Evolutionary conservation across 257 asterid species (phyloP).

Genomic region (Scutellaria minor): DNA sequence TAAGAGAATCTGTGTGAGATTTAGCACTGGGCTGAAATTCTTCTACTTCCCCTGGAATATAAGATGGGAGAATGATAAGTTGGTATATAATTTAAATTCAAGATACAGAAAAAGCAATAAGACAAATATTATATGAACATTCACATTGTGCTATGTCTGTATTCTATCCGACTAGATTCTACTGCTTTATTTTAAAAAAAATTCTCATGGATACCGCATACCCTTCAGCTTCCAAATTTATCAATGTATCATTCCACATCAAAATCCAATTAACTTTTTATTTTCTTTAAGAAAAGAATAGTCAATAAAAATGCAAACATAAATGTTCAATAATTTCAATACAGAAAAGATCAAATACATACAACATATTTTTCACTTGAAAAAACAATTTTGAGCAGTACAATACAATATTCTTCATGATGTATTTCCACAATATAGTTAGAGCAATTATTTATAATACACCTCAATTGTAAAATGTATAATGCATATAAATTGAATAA

Average conservation of each 20-base stretch:
- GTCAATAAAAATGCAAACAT: not conserved
- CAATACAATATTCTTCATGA: no score
- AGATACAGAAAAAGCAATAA: not conserved
- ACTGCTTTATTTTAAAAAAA: not conserved
- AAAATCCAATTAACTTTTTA: not conserved
- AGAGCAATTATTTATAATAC: no score
- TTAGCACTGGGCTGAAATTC: constrained; percentile 40
- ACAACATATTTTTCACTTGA: constrained; percentile 10
- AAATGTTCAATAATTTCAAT: not conserved
- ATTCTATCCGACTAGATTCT: not conserved
- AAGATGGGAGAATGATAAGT: constrained; percentile 22
- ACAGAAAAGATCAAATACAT: not conserved
- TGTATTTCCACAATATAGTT: no score
- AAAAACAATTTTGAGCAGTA: not conserved
- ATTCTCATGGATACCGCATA: no score
- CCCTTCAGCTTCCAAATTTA: no score
- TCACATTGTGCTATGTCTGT: constrained; percentile 6
- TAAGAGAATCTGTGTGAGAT: constrained; percentile 56
- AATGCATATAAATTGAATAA: no score
- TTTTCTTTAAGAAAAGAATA: not conserved
- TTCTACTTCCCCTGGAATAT: constrained; percentile 52
- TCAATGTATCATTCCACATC: not conserved
- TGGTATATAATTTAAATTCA: constrained; percentile 8
- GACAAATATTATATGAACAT: not conserved
- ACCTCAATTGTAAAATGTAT: no score